Conservation (phyloP, 2,329 filamentous ascomycete species). For the Pseudogymnoascus sp. region DNA sequence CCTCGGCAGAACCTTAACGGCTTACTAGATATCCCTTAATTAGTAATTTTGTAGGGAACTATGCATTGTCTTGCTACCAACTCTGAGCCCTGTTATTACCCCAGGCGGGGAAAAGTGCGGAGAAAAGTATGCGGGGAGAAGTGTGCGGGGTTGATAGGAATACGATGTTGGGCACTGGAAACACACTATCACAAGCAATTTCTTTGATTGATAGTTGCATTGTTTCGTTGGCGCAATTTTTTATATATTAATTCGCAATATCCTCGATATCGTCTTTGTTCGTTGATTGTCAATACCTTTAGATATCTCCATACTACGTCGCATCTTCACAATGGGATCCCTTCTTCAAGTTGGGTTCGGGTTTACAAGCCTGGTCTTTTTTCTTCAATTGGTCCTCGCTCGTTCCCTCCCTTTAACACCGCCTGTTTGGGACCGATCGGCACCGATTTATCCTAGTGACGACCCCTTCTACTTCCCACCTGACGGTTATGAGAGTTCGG, state of each 20-base stretch:
- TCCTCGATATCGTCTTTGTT: not conserved
- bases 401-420: not conserved
- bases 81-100: not conserved
- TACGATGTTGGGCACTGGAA: not conserved
- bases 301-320: not conserved
- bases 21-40: not conserved
- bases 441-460: slow-evolving; percentile 27
- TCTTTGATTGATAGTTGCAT: not conserved
- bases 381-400: not conserved
- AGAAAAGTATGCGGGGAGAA: not conserved
- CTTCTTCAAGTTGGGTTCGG: not conserved
- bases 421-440: not conserved
- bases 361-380: not conserved
- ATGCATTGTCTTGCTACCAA: not conserved
- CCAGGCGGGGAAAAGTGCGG: not conserved
- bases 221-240: not conserved
- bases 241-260: not conserved
- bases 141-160: not conserved
- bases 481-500: slow-evolving; percentile 20
- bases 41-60: not conserved
- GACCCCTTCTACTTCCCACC: slow-evolving; percentile 34
- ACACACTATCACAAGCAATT: not conserved
- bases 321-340: not conserved
- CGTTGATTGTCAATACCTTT: not conserved
- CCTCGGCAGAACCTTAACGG: not conserved